phyloP scores from a whole-genome alignment of 305 asterid species.

The Galium porrigens region DNA sequence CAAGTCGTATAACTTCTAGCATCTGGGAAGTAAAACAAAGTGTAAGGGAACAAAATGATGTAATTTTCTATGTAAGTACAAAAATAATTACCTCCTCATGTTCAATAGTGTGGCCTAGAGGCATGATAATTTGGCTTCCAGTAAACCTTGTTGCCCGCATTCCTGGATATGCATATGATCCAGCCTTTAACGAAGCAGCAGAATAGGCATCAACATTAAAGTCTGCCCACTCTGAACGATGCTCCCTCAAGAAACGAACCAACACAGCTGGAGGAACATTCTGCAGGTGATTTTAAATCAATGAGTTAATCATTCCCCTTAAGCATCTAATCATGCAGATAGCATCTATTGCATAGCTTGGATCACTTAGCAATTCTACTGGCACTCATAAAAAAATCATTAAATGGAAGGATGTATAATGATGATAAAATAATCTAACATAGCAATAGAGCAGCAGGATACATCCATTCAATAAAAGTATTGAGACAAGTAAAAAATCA shows the following conservation, averaged over 20 bases:
- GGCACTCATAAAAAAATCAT: no score
- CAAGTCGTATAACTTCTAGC: conserved; percentile 83
- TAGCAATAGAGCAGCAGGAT: no score
- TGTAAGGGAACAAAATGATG: conserved; percentile 3
- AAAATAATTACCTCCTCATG: conserved; percentile 58
- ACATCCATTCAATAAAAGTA: no score
- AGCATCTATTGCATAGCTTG: no score
- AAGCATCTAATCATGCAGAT: no score
- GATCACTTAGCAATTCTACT: no score
- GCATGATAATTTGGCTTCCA: conserved; percentile 87
- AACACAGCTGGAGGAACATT: conserved; percentile 76
- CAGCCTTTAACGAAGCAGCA: conserved; percentile 56
- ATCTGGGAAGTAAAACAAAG: conserved; percentile 26
- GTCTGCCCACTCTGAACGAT: conserved; percentile 95
- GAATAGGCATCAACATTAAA: conserved; percentile 73
- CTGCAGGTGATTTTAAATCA: conserved; percentile 27
- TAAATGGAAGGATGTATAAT: background rate
- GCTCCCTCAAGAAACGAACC: conserved; percentile 77
- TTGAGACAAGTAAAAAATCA: no score
- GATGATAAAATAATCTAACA: background rate
- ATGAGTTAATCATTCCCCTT: background rate
- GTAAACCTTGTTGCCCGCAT: conserved; percentile 78
- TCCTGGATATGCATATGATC: conserved; percentile 55
- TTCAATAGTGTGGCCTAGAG: conserved; percentile 76
- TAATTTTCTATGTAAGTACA: background rate